Conservation (phyloP, 75 land plant genomes). For the Picea glauca region DNA sequence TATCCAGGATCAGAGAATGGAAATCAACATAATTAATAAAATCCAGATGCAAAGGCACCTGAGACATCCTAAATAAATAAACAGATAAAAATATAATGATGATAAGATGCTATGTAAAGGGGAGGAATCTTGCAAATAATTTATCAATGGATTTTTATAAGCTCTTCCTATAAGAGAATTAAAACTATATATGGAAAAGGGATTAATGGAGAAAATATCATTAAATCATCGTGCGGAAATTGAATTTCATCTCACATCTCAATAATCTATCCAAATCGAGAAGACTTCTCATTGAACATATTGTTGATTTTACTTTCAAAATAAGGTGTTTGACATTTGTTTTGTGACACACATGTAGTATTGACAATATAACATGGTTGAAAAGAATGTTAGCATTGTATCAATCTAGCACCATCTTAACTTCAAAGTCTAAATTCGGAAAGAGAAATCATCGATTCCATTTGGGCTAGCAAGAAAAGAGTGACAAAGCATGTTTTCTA, state of each 20-base stretch:
- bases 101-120: constrained; percentile 19
- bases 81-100: not conserved
- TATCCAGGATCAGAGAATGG: not conserved
- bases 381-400: not conserved
- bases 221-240: constrained; percentile 42
- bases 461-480: not conserved
- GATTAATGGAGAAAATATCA: constrained; percentile 22
- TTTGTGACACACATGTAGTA: not conserved
- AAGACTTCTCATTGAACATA: not conserved
- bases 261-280: too few species aligned
- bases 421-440: not conserved
- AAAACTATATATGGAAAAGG: constrained; percentile 36
- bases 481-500: not conserved
- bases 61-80: not conserved
- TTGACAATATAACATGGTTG: not conserved
- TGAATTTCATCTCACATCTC: constrained; percentile 41
- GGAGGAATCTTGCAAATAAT: constrained; percentile 34
- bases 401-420: not conserved
- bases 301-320: not conserved
- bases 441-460: not conserved
- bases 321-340: not conserved
- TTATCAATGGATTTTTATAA: constrained; percentile 45
- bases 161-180: constrained; percentile 43
- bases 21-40: not conserved
- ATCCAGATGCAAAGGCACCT: constrained; percentile 9